A percentile compares a stretch with the other conserved stretches of the same genome.
Conservation (phyloP, 768 basidiomycete species). For the Pisolithus albus region DNA sequence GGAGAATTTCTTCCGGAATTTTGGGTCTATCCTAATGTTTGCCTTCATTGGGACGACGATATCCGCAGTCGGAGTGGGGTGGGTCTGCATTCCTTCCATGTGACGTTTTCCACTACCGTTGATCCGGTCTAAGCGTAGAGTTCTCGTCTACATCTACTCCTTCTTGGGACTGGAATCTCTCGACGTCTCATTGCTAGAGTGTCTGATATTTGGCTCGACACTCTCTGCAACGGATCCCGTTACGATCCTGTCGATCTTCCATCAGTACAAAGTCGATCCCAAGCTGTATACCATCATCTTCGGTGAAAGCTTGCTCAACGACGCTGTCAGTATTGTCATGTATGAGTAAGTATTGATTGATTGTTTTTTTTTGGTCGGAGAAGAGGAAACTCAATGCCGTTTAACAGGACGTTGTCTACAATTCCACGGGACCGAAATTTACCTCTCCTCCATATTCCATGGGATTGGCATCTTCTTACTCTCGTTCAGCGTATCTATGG, state of each 20-base stretch:
- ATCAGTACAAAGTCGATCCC: slow-evolving; percentile 97
- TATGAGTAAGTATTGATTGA: slow-evolving; percentile 77
- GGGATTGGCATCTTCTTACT: slow-evolving; percentile 97
- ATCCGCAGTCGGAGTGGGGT: slow-evolving; percentile 95
- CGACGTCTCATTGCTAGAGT: slow-evolving; percentile 82
- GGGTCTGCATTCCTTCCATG: slow-evolving; percentile 24
- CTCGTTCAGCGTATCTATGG: slow-evolving; percentile 92
- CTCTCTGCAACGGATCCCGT: slow-evolving; percentile 97
- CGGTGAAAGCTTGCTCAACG: slow-evolving; percentile 93
- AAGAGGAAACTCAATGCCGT: neutral
- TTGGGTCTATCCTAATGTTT: slow-evolving; percentile 90
- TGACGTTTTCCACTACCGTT: slow-evolving; percentile 20
- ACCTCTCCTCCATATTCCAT: slow-evolving; percentile 83
- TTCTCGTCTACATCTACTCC: slow-evolving; percentile 92
- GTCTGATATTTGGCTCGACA: slow-evolving; percentile 93
- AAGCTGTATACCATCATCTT: slow-evolving; percentile 97
- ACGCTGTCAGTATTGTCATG: slow-evolving; percentile 99
- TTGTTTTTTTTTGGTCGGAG: neutral
- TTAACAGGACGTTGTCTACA: slow-evolving; percentile 75
- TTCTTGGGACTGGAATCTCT: slow-evolving; percentile 88
- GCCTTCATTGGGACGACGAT: slow-evolving; percentile 96
- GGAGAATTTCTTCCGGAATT: slow-evolving; percentile 99
- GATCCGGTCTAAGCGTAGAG: slow-evolving; percentile 54
- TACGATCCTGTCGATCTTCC: slow-evolving; percentile 96
- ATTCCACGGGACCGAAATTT: slow-evolving; percentile 87